A percentile compares a stretch with the other conserved stretches of the same genome.
phyloP scores from a whole-genome alignment of 371 early-diverging fungal species.

The Actinomucor elegans region DNA sequence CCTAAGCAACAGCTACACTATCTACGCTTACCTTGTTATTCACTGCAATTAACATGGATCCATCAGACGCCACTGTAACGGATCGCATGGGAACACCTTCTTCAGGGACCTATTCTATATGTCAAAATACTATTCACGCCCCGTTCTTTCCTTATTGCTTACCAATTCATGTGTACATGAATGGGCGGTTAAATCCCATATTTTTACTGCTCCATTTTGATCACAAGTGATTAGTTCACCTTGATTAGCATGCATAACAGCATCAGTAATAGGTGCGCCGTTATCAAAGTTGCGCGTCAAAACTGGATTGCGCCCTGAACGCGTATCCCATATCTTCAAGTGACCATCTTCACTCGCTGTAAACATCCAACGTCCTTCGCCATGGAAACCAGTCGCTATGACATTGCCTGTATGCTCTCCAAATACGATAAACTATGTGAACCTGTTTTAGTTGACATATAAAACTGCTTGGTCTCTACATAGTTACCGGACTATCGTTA shows the following conservation, averaged over 20 bases:
- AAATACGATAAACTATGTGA: constrained; percentile 67
- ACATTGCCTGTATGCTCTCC: constrained; percentile 91
- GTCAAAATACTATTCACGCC: not conserved
- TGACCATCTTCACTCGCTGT: constrained; percentile 93
- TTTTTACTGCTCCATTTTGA: constrained; percentile 88
- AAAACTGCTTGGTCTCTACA: not conserved
- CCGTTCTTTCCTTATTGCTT: constrained; percentile 4
- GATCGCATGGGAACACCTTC: constrained; percentile 88
- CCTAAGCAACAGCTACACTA: no score
- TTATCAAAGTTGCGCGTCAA: constrained; percentile 86
- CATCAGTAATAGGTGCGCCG: constrained; percentile 89
- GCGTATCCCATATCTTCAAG: constrained; percentile 89
- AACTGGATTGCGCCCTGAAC: constrained; percentile 57
- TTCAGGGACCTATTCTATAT: constrained; percentile 67
- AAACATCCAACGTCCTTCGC: constrained; percentile 92
- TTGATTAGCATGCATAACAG: constrained; percentile 94
- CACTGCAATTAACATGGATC: constrained; percentile 85
- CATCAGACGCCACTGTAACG: constrained; percentile 90
- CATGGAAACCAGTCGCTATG: constrained; percentile 91
- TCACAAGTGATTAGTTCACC: constrained; percentile 94
- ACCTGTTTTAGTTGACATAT: not conserved
- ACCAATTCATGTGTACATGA: constrained; percentile 86
- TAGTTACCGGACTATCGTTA: constrained; percentile 75
- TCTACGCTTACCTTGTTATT: constrained; percentile 96
- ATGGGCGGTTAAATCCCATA: constrained; percentile 93